Evolutionary conservation across 768 basidiomycete genomes (phyloP), one percentile per base, ranked within the genome.

Genomic region (Paxillus rubicundulus): DNA sequence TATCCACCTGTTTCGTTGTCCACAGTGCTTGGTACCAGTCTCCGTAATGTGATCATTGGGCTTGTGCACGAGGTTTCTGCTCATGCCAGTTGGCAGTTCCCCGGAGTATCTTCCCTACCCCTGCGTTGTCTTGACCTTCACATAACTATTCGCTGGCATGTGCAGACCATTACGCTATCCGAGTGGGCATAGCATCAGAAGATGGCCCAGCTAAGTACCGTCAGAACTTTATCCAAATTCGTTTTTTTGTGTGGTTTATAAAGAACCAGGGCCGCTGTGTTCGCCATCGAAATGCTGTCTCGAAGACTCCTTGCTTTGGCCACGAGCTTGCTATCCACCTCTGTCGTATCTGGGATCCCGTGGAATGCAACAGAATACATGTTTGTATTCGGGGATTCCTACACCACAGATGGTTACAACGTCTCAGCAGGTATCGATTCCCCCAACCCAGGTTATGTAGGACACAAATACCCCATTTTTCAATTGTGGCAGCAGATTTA

Each of bases 311-410:
- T 63, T 6, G 14, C 24, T 9, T 45, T 56, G 33, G 33, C 40
- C 39, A 21, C 34, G 32, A 8, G 49, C 38, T 27, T 65, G 17
- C 20, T 52, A 39, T 52, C 28, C 34, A n/a, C 57, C 37, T 37
- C 57, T 4, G 18, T 54, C 27, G 55, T 14, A n/a, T 59, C 47
- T 12, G 62, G 70, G 6, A 65, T 65, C 46, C 73, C 77, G 9
- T 84, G 82, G 83, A 72, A 70, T 12, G 70, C 72, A 13, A 84
- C 78, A 5, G 66, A 82, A 55, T 83, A 75, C 60, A 58, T 85
- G 46, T 80, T 86, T 56, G 73, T 77, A 2, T 85, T 85, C 57
- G 84, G 84, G 10, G 84, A 85, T 57, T 85, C 82, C 1, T 85
- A 85, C 63, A 81, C 81, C 1, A 69, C 79, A 5, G 76, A 78